These are phyloP conservation scores for Lodderomyces beijingensis DNA, from an alignment of 1,139 yeast species.

Conservation along the genomic window DNA sequence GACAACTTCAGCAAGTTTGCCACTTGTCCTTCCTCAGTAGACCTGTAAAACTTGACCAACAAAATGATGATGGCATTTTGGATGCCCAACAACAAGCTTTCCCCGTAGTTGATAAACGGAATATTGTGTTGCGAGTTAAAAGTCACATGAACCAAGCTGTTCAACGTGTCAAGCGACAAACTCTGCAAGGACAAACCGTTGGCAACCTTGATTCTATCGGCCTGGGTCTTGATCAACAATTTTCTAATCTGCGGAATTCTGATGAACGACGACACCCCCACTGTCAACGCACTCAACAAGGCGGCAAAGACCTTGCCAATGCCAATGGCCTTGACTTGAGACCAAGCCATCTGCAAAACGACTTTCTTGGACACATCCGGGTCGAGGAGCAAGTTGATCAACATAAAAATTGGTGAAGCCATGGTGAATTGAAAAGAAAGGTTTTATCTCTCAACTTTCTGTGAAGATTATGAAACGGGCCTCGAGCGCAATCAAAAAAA, in stretches of 20 bases:
- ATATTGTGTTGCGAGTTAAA: conserved; percentile 36
- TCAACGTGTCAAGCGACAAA: conserved; percentile 34
- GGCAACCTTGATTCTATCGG: conserved; percentile 29
- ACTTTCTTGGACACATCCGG: conserved; percentile 40
- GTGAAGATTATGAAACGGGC: too few relatives aligned
- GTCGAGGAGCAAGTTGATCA: conserved; percentile 33
- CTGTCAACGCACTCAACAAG: conserved; percentile 33
- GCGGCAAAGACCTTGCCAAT: conserved; percentile 33
- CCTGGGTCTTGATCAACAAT: conserved; percentile 23
- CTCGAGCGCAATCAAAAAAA: too few relatives aligned
- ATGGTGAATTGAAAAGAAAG: too few relatives aligned
- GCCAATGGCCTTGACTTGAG: conserved; percentile 34
- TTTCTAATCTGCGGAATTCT: conserved; percentile 43
- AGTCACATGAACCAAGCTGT: conserved; percentile 38
- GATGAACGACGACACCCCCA: conserved; percentile 39
- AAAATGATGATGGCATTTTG: conserved; percentile 38
- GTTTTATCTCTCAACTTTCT: too few relatives aligned
- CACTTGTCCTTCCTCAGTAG: conserved; percentile 17
- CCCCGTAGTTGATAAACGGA: conserved; percentile 41
- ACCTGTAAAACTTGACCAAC: conserved; percentile 34
- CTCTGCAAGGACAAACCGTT: conserved; percentile 38
- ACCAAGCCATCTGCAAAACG: conserved; percentile 36
- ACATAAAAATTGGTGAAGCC: conserved; percentile 23
- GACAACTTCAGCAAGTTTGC: conserved; percentile 10
- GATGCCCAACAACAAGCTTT: conserved; percentile 35